These are phyloP conservation scores for Hanseniaspora lachancei DNA, from an alignment of 805 yeast genomes.

Conservation along the genomic window DNA sequence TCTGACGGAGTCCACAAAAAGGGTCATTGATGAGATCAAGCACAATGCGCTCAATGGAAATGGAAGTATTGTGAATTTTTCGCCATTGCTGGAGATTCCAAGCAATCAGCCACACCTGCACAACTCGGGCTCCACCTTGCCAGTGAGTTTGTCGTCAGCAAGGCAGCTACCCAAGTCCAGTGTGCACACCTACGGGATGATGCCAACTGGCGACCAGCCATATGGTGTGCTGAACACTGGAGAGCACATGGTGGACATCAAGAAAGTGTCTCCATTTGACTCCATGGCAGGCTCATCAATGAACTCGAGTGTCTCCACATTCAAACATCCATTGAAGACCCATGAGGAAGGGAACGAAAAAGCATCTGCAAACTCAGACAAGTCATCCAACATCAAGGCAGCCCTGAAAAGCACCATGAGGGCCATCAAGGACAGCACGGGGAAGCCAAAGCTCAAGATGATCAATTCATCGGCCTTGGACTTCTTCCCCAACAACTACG, in stretches of 20 bases:
- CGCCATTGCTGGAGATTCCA: not conserved
- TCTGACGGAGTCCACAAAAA: constrained; percentile 9
- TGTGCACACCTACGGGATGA: not conserved
- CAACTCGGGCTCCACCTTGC: not conserved
- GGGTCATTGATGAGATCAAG: constrained; percentile 10
- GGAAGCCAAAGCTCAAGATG: not conserved
- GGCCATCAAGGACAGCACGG: not conserved
- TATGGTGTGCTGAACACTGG: not conserved
- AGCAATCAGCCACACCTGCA: not conserved
- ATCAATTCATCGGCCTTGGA: not conserved
- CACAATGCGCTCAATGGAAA: constrained; percentile 5
- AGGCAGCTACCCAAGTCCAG: not conserved
- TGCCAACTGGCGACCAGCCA: not conserved
- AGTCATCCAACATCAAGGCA: not conserved
- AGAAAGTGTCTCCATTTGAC: constrained; percentile 4
- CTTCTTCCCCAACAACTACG: not conserved
- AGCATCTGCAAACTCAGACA: not conserved
- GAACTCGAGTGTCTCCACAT: not conserved
- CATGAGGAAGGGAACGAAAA: not conserved
- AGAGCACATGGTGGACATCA: not conserved
- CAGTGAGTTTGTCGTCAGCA: not conserved
- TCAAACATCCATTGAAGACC: not conserved
- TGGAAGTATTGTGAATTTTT: not conserved
- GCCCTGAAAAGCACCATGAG: not conserved
- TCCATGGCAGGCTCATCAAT: not conserved